Base-by-base conservation (phyloP, 106 monocot species). In the Dendrobium officinale region DNA sequence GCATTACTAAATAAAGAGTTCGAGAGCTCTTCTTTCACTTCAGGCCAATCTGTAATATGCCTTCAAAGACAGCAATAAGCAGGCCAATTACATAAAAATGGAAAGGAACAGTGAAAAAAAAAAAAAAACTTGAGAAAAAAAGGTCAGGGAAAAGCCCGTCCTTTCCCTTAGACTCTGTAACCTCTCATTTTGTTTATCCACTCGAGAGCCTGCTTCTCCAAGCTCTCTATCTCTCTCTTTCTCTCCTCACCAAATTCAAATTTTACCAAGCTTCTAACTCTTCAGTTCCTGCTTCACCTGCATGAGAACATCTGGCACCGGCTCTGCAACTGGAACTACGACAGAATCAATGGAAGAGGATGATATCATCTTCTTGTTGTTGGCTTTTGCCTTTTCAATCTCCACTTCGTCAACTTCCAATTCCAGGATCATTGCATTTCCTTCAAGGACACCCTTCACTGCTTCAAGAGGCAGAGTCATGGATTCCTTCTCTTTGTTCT, bases 381-480 rank as follows among this genome's bases (percentile, higher is more conserved):
- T 44, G 51, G 51, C 51, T 24, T 77, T 77, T 10, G 77, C 51
- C 55, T 77, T 77, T 24, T 77, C 77, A 51, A 55, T 10, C 27
- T 77, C 54, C 15, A 75, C 47, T 9, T 45, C 19, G 75, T 77
- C 54, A 6, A 73, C 78, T 64, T 81, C 87, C 49, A 24, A 11
- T 11, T 74, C 77, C 47, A 83, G 47, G 45, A 16, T 77, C 66
- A 77, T 33, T 15, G 64, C 84, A 72, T 80, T 82, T n/a, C 41
- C 77, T 55, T 45, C 88, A 42, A 75, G n/a, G 42, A 41, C 24
- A 68, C 9, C 80, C 0, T 75, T 77, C 68, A 86, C 85, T 3
- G 68, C 49, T 1, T 83, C 84, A 47, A 87, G 24, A 19, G 88
- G 90, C 4, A 90, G 79, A 73, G 56, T 42, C 59, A 86, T 54